A percentile compares a stretch with the other conserved stretches of the same genome.
phyloP scores from a whole-genome alignment of 768 basidiomycete genomes.

The Tubosaeta sp. region DNA sequence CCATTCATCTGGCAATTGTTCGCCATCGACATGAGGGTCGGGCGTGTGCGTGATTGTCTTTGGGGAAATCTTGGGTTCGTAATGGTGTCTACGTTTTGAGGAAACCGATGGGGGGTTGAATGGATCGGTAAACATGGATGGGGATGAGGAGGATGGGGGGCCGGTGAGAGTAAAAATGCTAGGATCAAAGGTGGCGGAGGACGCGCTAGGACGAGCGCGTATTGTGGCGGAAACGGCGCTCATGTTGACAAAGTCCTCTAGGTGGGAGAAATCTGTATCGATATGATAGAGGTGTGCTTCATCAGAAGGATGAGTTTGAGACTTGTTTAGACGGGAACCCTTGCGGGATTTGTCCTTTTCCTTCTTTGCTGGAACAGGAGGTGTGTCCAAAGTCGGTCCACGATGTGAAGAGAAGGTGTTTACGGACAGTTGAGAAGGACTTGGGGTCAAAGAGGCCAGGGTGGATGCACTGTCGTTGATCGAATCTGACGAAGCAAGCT shows the following conservation, averaged over 20 bases:
- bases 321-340: constrained; percentile 20
- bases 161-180: constrained; percentile 38
- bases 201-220: constrained; percentile 16
- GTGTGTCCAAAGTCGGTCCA: constrained; percentile 3
- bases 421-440: constrained; percentile 28
- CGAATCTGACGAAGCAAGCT: constrained; percentile 35
- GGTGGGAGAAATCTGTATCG: constrained; percentile 43
- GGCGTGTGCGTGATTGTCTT: constrained; percentile 33
- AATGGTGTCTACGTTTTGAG: constrained; percentile 21
- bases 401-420: constrained; percentile 13
- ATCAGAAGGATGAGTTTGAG: constrained; percentile 22
- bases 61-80: constrained; percentile 48
- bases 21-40: constrained; percentile 7
- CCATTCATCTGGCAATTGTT: constrained; percentile 26
- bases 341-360: constrained; percentile 21
- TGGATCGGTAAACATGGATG: constrained; percentile 34
- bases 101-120: constrained; percentile 24
- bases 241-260: constrained; percentile 77
- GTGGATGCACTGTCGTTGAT: constrained; percentile 25
- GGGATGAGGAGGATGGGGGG: constrained; percentile 30
- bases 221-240: constrained; percentile 5
- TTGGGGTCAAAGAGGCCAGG: constrained; percentile 38
- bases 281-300: constrained; percentile 22
- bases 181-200: constrained; percentile 17
- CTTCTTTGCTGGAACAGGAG: constrained; percentile 22